Percentiles rank a stretch among this genome's conserved stretches.
Conservation (phyloP, 2,329 filamentous ascomycete genomes). For the Ophiostoma quercus region DNA sequence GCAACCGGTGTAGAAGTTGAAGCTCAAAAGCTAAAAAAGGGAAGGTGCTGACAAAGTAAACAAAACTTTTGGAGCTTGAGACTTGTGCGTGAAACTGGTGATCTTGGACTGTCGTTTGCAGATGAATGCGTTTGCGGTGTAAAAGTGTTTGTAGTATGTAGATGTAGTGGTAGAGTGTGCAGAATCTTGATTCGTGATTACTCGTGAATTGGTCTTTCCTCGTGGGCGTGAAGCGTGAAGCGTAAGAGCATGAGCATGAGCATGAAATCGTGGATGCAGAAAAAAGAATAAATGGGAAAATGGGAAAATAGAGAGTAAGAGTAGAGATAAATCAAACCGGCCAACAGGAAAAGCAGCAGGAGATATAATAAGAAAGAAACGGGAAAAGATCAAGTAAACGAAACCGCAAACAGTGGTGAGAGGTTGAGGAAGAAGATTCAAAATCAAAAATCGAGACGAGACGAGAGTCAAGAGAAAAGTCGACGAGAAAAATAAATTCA, state of each 20-base stretch:
- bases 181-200: slow-evolving; percentile 1
- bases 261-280: slow-evolving; percentile 6
- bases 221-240: slow-evolving; percentile 10
- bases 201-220: slow-evolving; percentile 7
- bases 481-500: not conserved
- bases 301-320: not conserved
- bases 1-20: not conserved
- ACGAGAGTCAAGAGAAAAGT: not conserved
- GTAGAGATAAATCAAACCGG: not conserved
- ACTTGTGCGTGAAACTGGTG: not conserved
- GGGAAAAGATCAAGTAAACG: not conserved
- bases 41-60: not conserved
- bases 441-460: not conserved
- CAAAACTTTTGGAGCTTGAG: not conserved
- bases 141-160: not conserved
- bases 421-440: not conserved
- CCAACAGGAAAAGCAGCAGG: slow-evolving; percentile 12
- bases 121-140: not conserved
- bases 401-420: slow-evolving; percentile 10
- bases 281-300: slow-evolving; percentile 13
- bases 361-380: slow-evolving; percentile 11
- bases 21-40: not conserved
- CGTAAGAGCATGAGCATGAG: slow-evolving; percentile 9
- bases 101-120: slow-evolving; percentile 10
- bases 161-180: no score